phyloP scores from a whole-genome alignment of 2,329 filamentous ascomycete genomes.

The Aspergillus aculeatinus region DNA sequence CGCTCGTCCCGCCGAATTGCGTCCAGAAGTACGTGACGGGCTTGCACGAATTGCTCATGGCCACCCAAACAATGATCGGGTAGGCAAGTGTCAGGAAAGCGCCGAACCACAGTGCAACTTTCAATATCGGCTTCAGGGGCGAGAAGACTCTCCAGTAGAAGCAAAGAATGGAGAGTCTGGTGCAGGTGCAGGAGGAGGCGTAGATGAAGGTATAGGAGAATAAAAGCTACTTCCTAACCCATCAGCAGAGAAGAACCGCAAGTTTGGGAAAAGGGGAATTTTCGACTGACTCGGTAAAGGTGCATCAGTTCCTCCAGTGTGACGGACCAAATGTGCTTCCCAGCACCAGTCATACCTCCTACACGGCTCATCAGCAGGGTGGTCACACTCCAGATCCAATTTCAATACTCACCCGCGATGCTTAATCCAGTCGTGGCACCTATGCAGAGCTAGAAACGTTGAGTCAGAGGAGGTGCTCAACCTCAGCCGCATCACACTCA shows the following conservation, averaged over 20 bases:
- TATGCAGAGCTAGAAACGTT: conserved; percentile 1
- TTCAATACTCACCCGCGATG: conserved; percentile 4
- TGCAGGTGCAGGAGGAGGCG: conserved; percentile 15
- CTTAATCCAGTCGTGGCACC: conserved; percentile 11
- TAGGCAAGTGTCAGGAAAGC: conserved; percentile 16
- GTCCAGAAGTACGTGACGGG: conserved; percentile 20
- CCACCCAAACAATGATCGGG: conserved; percentile 14
- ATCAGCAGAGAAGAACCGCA: background rate
- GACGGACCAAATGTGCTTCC: conserved; percentile 15
- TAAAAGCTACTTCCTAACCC: conserved; percentile 5
- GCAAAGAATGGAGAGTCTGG: conserved; percentile 22
- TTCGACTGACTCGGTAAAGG: conserved; percentile 12
- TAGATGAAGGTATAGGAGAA: conserved; percentile 20
- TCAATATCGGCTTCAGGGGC: conserved; percentile 12
- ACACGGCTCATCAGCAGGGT: too few relatives aligned
- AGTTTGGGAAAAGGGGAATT: background rate
- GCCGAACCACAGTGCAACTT: conserved; percentile 6
- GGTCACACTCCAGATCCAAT: too few relatives aligned
- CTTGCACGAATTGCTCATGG: conserved; percentile 14
- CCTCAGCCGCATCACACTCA: background rate
- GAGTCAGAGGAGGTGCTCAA: background rate
- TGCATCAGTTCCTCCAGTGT: conserved; percentile 8
- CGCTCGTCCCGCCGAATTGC: conserved; percentile 10
- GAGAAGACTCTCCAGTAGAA: conserved; percentile 26
- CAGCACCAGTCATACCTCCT: conserved; percentile 13